Evolutionary conservation across 805 yeast genomes (phyloP).

Genomic region (Pichia deserticola): DNA sequence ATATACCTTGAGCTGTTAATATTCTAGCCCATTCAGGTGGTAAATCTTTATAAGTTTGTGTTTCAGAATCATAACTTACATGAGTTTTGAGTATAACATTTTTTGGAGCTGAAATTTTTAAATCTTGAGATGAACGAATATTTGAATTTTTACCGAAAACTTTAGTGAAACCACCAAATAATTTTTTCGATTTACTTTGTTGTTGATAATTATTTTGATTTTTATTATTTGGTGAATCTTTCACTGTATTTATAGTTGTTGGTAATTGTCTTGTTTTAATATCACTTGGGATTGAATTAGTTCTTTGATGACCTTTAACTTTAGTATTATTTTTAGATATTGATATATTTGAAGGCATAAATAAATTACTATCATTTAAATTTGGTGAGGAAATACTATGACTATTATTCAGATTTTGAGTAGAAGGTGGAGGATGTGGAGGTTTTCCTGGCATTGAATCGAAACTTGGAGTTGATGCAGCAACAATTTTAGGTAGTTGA

Average conservation of each 20-base stretch:
- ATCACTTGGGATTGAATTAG: constrained; percentile 9
- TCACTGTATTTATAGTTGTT: constrained; percentile 12
- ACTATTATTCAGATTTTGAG: too few species aligned
- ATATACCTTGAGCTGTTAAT: constrained; percentile 77
- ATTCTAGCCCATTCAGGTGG: constrained; percentile 91
- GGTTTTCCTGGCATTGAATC: not conserved
- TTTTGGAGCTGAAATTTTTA: constrained; percentile 83
- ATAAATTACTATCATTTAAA: too few species aligned
- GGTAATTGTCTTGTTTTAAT: constrained; percentile 11
- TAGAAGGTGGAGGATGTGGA: not conserved
- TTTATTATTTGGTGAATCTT: constrained; percentile 17
- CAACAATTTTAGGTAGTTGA: constrained; percentile 3
- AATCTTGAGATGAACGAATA: constrained; percentile 12
- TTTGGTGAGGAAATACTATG: not conserved
- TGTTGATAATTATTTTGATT: constrained; percentile 23
- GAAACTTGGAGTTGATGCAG: not conserved
- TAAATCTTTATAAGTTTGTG: constrained; percentile 85
- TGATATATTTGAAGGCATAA: not conserved
- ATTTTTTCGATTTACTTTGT: constrained; percentile 29
- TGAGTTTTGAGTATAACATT: constrained; percentile 88
- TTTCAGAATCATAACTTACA: constrained; percentile 78
- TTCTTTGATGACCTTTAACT: constrained; percentile 4
- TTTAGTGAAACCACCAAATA: constrained; percentile 49
- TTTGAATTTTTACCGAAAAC: constrained; percentile 28
- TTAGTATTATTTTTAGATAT: not conserved